Evolutionary conservation across 305 asterid genomes (phyloP).

Genomic region (Fraxinus angustifolia): DNA sequence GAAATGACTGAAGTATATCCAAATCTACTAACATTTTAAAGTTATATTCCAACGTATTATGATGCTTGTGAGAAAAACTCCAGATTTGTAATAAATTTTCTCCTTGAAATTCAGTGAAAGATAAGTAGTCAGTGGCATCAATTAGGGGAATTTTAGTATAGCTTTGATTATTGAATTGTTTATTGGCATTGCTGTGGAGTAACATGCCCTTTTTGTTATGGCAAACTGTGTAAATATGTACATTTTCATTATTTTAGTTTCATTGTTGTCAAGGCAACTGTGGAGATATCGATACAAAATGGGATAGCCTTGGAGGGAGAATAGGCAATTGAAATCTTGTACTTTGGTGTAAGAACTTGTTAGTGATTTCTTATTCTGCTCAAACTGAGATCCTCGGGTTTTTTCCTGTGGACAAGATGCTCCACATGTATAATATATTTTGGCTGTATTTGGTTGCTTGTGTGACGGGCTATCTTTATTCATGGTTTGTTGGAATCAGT

Average conservation of each 20-base stretch:
- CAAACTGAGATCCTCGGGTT: neutral
- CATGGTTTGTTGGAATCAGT: neutral
- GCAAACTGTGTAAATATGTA: neutral
- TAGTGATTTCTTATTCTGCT: neutral
- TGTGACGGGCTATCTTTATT: neutral
- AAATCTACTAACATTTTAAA: neutral
- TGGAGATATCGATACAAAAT: neutral
- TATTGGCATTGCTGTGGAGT: neutral
- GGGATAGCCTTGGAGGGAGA: neutral
- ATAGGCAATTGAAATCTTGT: neutral
- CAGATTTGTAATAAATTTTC: neutral
- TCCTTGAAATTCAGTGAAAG: neutral
- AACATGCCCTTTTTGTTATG: neutral
- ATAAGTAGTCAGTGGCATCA: neutral
- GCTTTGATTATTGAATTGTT: neutral
- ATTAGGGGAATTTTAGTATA: neutral
- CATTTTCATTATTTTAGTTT: neutral
- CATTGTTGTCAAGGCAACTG: neutral
- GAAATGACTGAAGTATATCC: neutral
- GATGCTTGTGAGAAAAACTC: neutral
- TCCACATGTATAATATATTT: neutral
- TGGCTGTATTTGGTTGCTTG: neutral
- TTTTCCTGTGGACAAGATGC: neutral
- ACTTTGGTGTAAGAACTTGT: neutral
- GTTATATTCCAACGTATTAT: neutral